Percentiles rank a stretch among this genome's conserved stretches.
Conservation (phyloP, 257 asterid species). For the Hygrophila difformis region DNA sequence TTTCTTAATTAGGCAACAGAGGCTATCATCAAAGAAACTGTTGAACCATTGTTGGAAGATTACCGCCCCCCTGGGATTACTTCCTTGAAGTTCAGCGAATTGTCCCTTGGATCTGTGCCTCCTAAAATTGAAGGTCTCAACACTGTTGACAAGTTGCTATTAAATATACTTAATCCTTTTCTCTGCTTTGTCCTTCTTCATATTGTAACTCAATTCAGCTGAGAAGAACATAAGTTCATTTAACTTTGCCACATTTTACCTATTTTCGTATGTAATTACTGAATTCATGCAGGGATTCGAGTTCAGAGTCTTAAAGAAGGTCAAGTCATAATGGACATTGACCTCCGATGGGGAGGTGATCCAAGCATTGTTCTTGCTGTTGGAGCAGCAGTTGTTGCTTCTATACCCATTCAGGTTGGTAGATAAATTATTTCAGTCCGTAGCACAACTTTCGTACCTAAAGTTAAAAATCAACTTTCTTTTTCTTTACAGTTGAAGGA, state of each 20-base stretch:
- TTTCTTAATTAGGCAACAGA: constrained; percentile 66
- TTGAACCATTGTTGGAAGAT: constrained; percentile 89
- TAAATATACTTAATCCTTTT: background rate
- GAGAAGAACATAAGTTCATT: constrained; percentile 1
- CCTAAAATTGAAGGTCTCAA: constrained; percentile 88
- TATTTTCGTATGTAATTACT: constrained; percentile 15
- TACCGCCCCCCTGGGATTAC: constrained; percentile 91
- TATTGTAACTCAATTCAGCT: background rate
- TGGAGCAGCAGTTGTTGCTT: constrained; percentile 89
- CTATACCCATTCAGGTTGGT: constrained; percentile 89
- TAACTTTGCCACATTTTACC: background rate
- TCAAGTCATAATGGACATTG: constrained; percentile 94
- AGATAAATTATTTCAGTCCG: constrained; percentile 9
- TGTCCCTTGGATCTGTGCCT: constrained; percentile 93
- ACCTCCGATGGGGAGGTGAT: constrained; percentile 97
- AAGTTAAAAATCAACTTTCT: constrained; percentile 7
- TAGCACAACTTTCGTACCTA: background rate
- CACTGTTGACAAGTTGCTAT: constrained; percentile 5
- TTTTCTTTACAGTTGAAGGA: constrained; percentile 67
- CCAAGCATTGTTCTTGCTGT: constrained; percentile 86
- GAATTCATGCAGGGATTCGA: constrained; percentile 69
- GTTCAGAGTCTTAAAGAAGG: constrained; percentile 96
- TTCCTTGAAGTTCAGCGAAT: constrained; percentile 70
- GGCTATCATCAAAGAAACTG: constrained; percentile 78
- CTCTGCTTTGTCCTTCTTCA: constrained; percentile 2